A percentile compares a stretch with the other conserved stretches of the same genome.
phyloP scores from a whole-genome alignment of 2,329 filamentous ascomycete genomes.

The Fusarium clavum region DNA sequence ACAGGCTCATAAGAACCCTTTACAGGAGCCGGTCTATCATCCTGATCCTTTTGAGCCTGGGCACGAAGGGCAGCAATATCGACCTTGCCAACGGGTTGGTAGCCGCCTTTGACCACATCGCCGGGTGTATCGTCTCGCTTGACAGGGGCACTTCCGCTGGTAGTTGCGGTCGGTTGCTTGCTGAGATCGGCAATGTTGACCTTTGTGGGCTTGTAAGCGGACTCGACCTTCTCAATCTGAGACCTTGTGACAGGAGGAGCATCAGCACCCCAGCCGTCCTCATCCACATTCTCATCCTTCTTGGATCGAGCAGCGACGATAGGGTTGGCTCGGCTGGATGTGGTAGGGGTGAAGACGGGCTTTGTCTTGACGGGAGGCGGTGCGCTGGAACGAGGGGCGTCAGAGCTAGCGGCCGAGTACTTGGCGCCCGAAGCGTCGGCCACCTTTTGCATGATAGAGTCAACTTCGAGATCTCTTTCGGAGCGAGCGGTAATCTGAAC shows the following conservation, averaged over 20 bases:
- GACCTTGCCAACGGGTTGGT: constrained; percentile 97
- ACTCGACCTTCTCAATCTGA: constrained; percentile 89
- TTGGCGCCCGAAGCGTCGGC: constrained; percentile 94
- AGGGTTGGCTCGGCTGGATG: constrained; percentile 68
- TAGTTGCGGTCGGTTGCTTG: constrained; percentile 75
- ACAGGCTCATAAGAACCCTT: constrained; percentile 96
- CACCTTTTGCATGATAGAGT: constrained; percentile 91
- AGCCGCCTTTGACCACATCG: constrained; percentile 84
- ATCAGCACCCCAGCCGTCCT: constrained; percentile 94
- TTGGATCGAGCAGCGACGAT: constrained; percentile 73
- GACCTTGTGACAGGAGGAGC: constrained; percentile 90
- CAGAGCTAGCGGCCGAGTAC: constrained; percentile 79
- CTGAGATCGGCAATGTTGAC: constrained; percentile 91
- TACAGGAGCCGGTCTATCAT: constrained; percentile 85
- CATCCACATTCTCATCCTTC: constrained; percentile 72
- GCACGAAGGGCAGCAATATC: constrained; percentile 91
- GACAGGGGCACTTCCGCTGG: constrained; percentile 65
- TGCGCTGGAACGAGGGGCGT: constrained; percentile 63
- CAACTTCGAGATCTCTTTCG: constrained; percentile 86
- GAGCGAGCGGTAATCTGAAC: constrained; percentile 97
- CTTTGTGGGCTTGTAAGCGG: constrained; percentile 94
- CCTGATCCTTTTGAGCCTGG: constrained; percentile 74
- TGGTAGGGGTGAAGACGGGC: constrained; percentile 88
- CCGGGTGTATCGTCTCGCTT: constrained; percentile 57
- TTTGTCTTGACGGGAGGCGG: constrained; percentile 84